Conservation (phyloP, 805 yeast genomes). For the Barnettozyma vustinii region DNA sequence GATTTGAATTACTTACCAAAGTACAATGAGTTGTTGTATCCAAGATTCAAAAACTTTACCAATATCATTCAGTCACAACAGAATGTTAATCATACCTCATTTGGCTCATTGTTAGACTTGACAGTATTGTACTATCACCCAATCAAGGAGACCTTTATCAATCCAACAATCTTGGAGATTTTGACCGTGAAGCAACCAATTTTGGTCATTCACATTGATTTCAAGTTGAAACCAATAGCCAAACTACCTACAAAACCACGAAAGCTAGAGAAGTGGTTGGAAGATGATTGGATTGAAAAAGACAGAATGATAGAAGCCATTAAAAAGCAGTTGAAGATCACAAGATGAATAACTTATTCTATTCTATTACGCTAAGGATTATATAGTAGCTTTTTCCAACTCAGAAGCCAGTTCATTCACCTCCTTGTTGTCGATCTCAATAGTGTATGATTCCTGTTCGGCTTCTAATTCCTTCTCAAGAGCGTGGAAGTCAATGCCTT, state of each 20-base stretch:
- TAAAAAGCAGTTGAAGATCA: constrained; percentile 28
- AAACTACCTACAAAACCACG: constrained; percentile 48
- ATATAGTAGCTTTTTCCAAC: constrained; percentile 51
- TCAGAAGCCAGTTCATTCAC: constrained; percentile 56
- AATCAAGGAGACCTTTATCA: constrained; percentile 23
- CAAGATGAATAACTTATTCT: neutral
- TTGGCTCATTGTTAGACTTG: constrained; percentile 26
- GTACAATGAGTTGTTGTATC: constrained; percentile 62
- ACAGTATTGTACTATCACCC: constrained; percentile 36
- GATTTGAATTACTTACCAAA: constrained; percentile 55
- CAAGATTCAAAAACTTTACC: constrained; percentile 60
- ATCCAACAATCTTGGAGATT: constrained; percentile 34
- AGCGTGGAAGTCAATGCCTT: constrained; percentile 25
- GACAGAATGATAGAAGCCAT: constrained; percentile 45
- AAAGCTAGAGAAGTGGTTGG: constrained; percentile 71
- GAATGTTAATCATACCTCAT: constrained; percentile 7
- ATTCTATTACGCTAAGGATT: constrained; percentile 1
- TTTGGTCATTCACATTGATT: constrained; percentile 24
- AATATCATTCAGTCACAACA: constrained; percentile 33
- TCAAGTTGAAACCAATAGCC: constrained; percentile 30
- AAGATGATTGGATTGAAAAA: constrained; percentile 64
- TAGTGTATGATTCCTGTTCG: constrained; percentile 37
- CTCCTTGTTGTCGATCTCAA: constrained; percentile 35
- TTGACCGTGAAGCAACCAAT: constrained; percentile 29
- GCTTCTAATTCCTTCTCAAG: constrained; percentile 37